Percentiles rank a stretch among this genome's conserved stretches.
These are phyloP conservation scores for Pestalotiopsis sp. DNA, from an alignment of 2,329 filamentous ascomycete genomes.

Conservation along the genomic window DNA sequence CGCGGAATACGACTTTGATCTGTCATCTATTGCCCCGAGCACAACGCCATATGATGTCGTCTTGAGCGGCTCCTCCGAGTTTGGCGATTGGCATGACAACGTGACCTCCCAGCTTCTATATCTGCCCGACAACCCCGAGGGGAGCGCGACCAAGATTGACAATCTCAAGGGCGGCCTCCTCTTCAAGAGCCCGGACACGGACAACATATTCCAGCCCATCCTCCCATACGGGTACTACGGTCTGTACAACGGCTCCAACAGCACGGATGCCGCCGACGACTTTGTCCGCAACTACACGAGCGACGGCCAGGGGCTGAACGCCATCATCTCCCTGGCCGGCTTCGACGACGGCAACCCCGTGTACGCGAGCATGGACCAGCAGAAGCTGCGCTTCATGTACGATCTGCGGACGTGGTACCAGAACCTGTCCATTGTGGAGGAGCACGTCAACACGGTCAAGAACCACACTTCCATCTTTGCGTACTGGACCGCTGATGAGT, in stretches of 20 bases:
- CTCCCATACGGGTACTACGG: constrained; percentile 49
- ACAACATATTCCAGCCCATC: constrained; percentile 39
- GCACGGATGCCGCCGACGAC: constrained; percentile 30
- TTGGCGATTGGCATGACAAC: constrained; percentile 36
- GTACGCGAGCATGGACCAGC: constrained; percentile 39
- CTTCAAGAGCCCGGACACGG: constrained; percentile 39
- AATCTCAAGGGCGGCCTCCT: constrained; percentile 46
- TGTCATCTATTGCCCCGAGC: constrained; percentile 37
- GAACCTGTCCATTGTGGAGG: constrained; percentile 42
- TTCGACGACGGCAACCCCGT: constrained; percentile 34
- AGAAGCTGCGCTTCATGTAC: constrained; percentile 46
- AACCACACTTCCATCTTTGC: constrained; percentile 43
- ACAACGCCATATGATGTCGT: constrained; percentile 41
- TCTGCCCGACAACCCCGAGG: constrained; percentile 44
- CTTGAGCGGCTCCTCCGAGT: constrained; percentile 35
- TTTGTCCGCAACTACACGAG: constrained; percentile 37
- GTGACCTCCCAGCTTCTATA: constrained; percentile 41
- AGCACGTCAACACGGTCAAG: constrained; percentile 43
- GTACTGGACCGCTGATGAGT: constrained; percentile 52
- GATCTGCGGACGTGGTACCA: constrained; percentile 46
- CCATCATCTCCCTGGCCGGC: constrained; percentile 45
- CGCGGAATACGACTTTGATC: constrained; percentile 39
- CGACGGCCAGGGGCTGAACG: constrained; percentile 45
- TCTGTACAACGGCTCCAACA: constrained; percentile 40
- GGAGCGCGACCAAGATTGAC: constrained; percentile 49